Conservation (phyloP, 2,329 filamentous ascomycete genomes). For the Sporothrix brasiliensis region DNA sequence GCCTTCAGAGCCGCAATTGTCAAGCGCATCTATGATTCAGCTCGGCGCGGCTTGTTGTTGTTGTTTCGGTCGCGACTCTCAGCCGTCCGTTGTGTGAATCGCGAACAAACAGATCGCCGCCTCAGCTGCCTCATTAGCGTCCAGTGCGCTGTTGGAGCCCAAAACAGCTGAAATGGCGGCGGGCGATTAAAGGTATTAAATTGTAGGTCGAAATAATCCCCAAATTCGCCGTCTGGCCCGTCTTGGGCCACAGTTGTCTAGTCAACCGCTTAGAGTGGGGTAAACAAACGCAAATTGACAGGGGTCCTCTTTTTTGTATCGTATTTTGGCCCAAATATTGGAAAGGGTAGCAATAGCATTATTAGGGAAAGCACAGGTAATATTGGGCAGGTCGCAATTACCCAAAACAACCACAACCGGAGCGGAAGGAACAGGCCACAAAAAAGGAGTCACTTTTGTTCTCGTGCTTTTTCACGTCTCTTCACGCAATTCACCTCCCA, state of each 20-base stretch:
- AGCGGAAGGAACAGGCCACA: background rate
- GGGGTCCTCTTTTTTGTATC: background rate
- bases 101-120: conserved; percentile 11
- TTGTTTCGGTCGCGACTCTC: conserved; percentile 19
- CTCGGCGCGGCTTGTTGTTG: conserved; percentile 6
- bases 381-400: conserved; percentile 11
- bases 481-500: background rate
- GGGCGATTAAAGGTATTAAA: conserved; percentile 11
- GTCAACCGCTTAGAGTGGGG: conserved; percentile 34
- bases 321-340: conserved; percentile 24
- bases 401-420: conserved; percentile 8
- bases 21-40: background rate
- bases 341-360: conserved; percentile 12
- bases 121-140: background rate
- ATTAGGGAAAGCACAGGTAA: conserved; percentile 19
- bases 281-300: conserved; percentile 32
- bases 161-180: background rate
- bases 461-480: background rate
- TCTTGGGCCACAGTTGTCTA: conserved; percentile 31
- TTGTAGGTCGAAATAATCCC: conserved; percentile 3
- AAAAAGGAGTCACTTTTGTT: conserved; percentile 7
- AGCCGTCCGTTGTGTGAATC: background rate
- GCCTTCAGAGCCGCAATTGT: background rate
- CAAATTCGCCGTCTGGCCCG: conserved; percentile 6
- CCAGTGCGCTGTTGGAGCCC: background rate